Evolutionary conservation across 2,329 filamentous ascomycete species (phyloP), one percentile per base, ranked within the genome.

Genomic region (Penicillium hordei): DNA sequence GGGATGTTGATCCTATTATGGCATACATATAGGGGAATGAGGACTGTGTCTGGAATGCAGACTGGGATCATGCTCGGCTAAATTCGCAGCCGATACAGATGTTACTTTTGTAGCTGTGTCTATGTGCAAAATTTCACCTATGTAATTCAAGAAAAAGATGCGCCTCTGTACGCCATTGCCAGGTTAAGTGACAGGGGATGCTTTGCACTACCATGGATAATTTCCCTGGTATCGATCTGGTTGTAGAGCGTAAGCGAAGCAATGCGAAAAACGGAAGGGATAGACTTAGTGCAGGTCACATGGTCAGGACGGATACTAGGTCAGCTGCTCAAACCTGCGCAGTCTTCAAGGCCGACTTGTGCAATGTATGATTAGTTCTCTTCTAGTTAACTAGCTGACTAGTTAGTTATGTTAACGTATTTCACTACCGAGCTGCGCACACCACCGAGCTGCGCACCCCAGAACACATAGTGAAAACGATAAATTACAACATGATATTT

Each of bases 181-280:
- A 63, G 34, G 46, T 66, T 19, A 60, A 66, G n/a, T 65, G 52
- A 42, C 50, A 65, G 1, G 59, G 57, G 10, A 45, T 49, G 5
- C 10, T 63, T 5, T 64, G 64, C 3, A 61, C 60, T 13, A 60
- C 62, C 4, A 64, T 67, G 62, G 60, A 64, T 45, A 44, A 62
- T 10, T 46, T 53, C n/a, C 31, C 29, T 31, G 5, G 31, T 6
- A 15, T 34, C 15, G 33, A 34, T 13, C 4, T 31, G 29, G 2
- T 12, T 31, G 12, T 31, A 5, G 12, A 13, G 31, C 31, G 12
- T 33, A 33, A 13, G 31, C 31, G 31, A 33, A 13, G 12, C 31
- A 33, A 33, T 33, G 12, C 31, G 31, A 33, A 33, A 33, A 33
- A 5, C 12, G 0, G 29, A 31, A 31, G 31, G 13, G 15, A 33